These are phyloP conservation scores for Purpureocillium takamizusanense DNA, from an alignment of 2,329 filamentous ascomycete genomes.

Conservation along the genomic window DNA sequence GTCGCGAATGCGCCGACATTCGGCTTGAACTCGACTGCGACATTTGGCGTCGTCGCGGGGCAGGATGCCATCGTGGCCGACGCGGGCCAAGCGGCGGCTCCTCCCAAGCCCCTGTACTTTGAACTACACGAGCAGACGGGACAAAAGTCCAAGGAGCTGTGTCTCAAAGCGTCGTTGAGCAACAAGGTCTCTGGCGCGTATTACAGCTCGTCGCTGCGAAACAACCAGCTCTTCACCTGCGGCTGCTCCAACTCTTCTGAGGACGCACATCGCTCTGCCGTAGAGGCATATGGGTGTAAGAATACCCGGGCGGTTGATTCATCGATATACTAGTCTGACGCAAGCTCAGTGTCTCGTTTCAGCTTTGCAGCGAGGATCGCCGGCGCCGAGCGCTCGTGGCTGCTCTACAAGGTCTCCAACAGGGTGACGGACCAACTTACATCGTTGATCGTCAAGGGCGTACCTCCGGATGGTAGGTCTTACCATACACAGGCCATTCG, in stretches of 20 bases:
- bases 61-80: not conserved
- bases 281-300: not conserved
- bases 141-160: not conserved
- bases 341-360: not conserved
- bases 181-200: constrained; percentile 1
- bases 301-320: not conserved
- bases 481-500: not conserved
- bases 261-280: not conserved
- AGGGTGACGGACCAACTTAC: constrained; percentile 1
- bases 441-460: constrained; percentile 1
- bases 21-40: not conserved
- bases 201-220: constrained; percentile 1
- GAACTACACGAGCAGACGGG: constrained; percentile 1
- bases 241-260: not conserved
- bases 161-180: not conserved
- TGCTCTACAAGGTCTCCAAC: constrained; percentile 1
- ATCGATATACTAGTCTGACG: not conserved
- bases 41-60: not conserved
- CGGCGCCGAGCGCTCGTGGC: not conserved
- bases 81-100: not conserved
- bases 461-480: constrained; percentile 1
- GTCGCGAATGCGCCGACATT: not conserved
- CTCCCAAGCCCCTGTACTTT: not conserved
- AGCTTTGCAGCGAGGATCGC: constrained; percentile 2
- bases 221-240: constrained; percentile 1